These are phyloP conservation scores for Przewalskia tangutica DNA, from an alignment of 257 asterid species.

Conservation along the genomic window DNA sequence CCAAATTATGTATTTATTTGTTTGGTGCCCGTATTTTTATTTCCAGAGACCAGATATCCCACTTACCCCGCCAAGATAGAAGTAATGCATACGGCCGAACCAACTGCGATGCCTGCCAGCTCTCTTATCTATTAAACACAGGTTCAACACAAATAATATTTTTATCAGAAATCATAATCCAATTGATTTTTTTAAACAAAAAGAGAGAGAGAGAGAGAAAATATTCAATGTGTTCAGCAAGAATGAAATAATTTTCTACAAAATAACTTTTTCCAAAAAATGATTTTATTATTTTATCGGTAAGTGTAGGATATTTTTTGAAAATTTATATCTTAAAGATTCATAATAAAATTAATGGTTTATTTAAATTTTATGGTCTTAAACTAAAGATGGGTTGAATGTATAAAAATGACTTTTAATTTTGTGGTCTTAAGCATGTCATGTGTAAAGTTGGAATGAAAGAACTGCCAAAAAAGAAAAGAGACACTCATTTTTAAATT, in stretches of 20 bases:
- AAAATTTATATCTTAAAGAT: background rate
- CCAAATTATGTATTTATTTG: background rate
- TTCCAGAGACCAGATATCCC: background rate
- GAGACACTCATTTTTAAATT: no score
- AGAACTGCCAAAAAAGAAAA: no score
- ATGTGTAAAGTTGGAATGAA: no score
- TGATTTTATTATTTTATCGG: background rate
- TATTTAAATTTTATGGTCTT: no score
- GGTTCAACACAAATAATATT: background rate
- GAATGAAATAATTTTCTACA: background rate
- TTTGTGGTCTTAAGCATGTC: no score
- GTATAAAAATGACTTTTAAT: no score
- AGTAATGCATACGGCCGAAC: constrained; percentile 88
- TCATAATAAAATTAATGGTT: background rate
- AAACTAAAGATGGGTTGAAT: no score
- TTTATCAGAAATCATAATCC: background rate
- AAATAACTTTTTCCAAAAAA: background rate
- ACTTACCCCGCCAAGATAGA: constrained; percentile 79
- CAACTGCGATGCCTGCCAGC: constrained; percentile 84
- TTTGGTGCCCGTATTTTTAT: background rate
- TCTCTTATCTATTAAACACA: constrained; percentile 50
- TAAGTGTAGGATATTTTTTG: background rate
- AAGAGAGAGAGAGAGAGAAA: background rate
- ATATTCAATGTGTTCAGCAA: background rate
- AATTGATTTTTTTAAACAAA: background rate